Base-by-base conservation (phyloP, 805 yeast genomes). In the Monosporozyma servazzii region DNA sequence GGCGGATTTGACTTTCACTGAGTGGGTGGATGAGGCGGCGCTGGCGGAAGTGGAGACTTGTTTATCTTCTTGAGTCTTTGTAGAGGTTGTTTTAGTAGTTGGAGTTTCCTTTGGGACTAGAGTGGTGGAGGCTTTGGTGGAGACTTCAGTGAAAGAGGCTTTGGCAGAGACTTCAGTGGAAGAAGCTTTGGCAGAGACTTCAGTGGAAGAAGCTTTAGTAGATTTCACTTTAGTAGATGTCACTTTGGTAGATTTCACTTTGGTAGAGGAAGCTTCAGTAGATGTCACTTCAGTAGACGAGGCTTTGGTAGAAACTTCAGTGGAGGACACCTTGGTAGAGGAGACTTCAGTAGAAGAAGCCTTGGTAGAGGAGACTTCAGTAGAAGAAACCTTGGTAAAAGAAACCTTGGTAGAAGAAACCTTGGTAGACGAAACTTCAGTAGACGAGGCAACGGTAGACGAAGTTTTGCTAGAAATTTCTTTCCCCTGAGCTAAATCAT, bases 401-500 rank as follows among this genome's bases (percentile, higher is more conserved):
- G 59, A 41, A 7, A 6, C 27, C 4, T 5, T 6, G 33, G 56
- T 23, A 11, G 57, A 30, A 18, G 56, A 36, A n/a, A n/a, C n/a
- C n/a, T n/a, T n/a, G 15, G 56, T 39, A 9, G 59, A n/a, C n/a
- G n/a, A n/a, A n/a, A n/a, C n/a, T n/a, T n/a, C 15, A 20, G 61
- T 29, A n/a, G 56, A 30, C 9, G 53, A n/a, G 3, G 54, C 15
- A 13, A 54, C 43, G 4, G 53, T 17, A 10, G 58, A 33, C n/a
- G 52, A 29, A 11, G 56, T 48, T 13, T 33, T 17, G 37, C 37
- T 18, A 37, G 62, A 29, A 20, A 65, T 33, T 37, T 57, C 45
- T 45, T 51, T 54, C 53, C 69, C 68, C 43, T 52, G 53, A 44
- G 60, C 60, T 47, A 65, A 57, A 18, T 51, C 60, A 20, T 61